phyloP scores from a whole-genome alignment of 78 protist genomes.

The Cyanophora paradoxa region DNA sequence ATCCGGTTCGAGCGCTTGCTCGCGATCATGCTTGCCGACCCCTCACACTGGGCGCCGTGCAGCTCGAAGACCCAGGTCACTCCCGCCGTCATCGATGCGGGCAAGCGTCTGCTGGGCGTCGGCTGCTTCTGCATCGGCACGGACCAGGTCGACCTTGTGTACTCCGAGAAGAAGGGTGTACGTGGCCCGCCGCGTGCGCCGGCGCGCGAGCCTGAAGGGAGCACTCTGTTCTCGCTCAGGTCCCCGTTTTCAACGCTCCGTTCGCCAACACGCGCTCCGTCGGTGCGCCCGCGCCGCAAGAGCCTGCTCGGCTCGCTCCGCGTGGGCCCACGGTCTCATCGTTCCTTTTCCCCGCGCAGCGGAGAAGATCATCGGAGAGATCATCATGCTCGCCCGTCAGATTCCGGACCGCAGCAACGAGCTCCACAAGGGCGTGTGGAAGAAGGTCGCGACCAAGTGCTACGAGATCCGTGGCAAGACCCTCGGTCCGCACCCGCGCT shows the following conservation, averaged over 20 bases:
- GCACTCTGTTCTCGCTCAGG: too few species aligned
- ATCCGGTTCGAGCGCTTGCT: too few species aligned
- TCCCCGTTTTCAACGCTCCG: constrained; percentile 87
- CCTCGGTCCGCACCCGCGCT: too few species aligned
- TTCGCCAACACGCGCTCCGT: constrained; percentile 72
- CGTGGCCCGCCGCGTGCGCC: background rate
- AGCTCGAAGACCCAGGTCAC: constrained; percentile 67
- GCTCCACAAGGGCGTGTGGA: constrained; percentile 71
- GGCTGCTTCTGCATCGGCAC: constrained; percentile 94
- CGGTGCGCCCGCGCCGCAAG: constrained; percentile 2
- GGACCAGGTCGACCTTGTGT: constrained; percentile 68
- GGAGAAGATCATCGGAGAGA: constrained; percentile 68
- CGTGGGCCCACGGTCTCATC: too few species aligned
- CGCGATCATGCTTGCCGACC: too few species aligned
- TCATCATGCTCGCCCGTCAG: constrained; percentile 75
- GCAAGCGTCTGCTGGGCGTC: constrained; percentile 59
- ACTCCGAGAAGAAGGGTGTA: constrained; percentile 42
- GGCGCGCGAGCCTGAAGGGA: background rate
- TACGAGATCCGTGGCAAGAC: constrained; percentile 83
- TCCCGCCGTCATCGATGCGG: constrained; percentile 47
- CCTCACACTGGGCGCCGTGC: too few species aligned
- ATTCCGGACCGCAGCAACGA: constrained; percentile 61
- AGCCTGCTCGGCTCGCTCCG: background rate
- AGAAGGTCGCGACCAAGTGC: constrained; percentile 50
- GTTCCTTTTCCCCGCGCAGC: constrained; percentile 25